phyloP scores from a whole-genome alignment of 2,329 filamentous ascomycete species.

The Beauveria scarabaeidicola region DNA sequence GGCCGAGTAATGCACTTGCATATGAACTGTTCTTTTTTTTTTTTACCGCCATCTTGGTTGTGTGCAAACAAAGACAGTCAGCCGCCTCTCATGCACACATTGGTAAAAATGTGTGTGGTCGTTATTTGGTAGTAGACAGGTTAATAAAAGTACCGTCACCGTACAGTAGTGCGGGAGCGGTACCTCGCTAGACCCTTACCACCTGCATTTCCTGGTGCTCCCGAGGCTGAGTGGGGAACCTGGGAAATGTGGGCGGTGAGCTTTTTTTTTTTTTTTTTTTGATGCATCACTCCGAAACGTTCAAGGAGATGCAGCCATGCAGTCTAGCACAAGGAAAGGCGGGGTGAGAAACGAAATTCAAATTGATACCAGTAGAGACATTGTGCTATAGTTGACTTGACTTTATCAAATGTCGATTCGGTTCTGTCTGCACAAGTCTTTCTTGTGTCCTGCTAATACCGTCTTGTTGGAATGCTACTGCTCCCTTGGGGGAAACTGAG shows the following conservation, averaged over 20 bases:
- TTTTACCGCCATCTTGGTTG: background rate
- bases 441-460: background rate
- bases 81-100: background rate
- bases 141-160: background rate
- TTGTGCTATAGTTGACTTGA: too few species aligned
- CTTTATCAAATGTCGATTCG: background rate
- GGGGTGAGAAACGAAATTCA: too few species aligned
- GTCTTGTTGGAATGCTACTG: background rate
- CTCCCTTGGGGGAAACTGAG: background rate
- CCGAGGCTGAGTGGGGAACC: conserved; percentile 5
- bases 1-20: background rate
- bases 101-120: too few species aligned
- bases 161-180: background rate
- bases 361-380: too few species aligned
- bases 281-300: conserved; percentile 11
- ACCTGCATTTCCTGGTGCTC: background rate
- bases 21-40: background rate
- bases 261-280: conserved; percentile 13
- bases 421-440: background rate
- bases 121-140: background rate
- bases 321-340: too few species aligned
- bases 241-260: conserved; percentile 10
- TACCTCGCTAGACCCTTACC: conserved; percentile 2
- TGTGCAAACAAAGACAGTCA: background rate
- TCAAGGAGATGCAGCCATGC: background rate